Conservation (phyloP, 202 grass and related monocot genomes). For the Carex arenaria region DNA sequence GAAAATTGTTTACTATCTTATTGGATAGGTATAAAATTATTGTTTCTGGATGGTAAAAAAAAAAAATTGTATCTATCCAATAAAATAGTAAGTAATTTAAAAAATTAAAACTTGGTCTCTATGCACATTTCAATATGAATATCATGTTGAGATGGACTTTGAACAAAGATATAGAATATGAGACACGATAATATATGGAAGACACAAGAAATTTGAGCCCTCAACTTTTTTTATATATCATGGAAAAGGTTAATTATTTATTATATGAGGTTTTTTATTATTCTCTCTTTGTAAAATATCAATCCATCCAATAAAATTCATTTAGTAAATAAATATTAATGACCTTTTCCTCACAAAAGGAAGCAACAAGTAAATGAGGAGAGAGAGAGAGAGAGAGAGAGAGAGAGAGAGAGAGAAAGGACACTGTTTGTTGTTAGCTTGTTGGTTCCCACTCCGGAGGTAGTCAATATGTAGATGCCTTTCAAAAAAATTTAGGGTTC, state of each 20-base stretch:
- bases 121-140: no score
- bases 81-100: no score
- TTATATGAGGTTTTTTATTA: neutral
- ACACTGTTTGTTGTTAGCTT: conserved; percentile 26
- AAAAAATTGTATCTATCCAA: no score
- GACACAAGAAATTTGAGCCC: no score
- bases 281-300: neutral
- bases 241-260: neutral
- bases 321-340: neutral
- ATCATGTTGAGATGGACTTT: no score
- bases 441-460: conserved; percentile 15
- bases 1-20: no score
- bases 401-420: conserved; percentile 7
- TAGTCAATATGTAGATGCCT: conserved; percentile 7
- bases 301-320: neutral
- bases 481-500: conserved; percentile 10
- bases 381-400: neutral
- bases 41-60: no score
- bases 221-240: no score
- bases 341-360: neutral
- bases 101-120: no score
- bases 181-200: no score
- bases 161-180: no score
- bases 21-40: no score
- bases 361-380: conserved; percentile 3